Conservation (phyloP, 208 protist species). For the Herpetomonas samuelpessoai region DNA sequence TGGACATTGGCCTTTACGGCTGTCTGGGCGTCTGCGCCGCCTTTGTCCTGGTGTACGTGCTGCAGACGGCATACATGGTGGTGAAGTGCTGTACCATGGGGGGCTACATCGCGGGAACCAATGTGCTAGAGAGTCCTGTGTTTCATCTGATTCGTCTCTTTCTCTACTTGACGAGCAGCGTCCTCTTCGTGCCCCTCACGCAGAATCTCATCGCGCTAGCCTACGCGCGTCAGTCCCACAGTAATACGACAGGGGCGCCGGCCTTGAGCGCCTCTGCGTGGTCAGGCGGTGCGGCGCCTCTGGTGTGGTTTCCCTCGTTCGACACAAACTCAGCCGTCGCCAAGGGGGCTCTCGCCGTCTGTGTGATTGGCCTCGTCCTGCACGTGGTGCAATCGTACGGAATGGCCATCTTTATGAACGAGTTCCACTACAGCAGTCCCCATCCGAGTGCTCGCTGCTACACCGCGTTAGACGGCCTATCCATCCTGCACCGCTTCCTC, state of each 20-base stretch:
- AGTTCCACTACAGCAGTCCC: slow-evolving; percentile 1
- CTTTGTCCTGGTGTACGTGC: slow-evolving; percentile 3
- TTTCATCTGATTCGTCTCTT: slow-evolving; percentile 8
- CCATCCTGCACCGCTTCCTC: slow-evolving; percentile 12
- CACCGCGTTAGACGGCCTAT: slow-evolving; percentile 9
- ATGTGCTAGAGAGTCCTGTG: not conserved
- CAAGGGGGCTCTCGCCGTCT: slow-evolving; percentile 2
- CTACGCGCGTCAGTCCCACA: not conserved
- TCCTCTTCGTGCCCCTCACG: slow-evolving; percentile 17
- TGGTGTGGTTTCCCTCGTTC: slow-evolving; percentile 11
- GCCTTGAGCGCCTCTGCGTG: not conserved
- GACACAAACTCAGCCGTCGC: not conserved
- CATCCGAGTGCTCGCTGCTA: slow-evolving; percentile 8
- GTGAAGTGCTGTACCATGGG: slow-evolving; percentile 1
- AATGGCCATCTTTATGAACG: not conserved
- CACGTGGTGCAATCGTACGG: not conserved
- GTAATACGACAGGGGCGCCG: not conserved
- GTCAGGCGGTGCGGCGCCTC: not conserved
- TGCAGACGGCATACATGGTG: slow-evolving; percentile 5
- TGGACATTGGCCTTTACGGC: slow-evolving; percentile 5
- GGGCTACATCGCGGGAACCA: not conserved
- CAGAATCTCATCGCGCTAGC: slow-evolving; percentile 15
- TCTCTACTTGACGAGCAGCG: slow-evolving; percentile 4
- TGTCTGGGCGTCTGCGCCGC: slow-evolving; percentile 5
- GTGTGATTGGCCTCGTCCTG: slow-evolving; percentile 9